These are phyloP conservation scores for Globisporangium parvum DNA, from an alignment of 352 stramenopile genomes.

Conservation along the genomic window DNA sequence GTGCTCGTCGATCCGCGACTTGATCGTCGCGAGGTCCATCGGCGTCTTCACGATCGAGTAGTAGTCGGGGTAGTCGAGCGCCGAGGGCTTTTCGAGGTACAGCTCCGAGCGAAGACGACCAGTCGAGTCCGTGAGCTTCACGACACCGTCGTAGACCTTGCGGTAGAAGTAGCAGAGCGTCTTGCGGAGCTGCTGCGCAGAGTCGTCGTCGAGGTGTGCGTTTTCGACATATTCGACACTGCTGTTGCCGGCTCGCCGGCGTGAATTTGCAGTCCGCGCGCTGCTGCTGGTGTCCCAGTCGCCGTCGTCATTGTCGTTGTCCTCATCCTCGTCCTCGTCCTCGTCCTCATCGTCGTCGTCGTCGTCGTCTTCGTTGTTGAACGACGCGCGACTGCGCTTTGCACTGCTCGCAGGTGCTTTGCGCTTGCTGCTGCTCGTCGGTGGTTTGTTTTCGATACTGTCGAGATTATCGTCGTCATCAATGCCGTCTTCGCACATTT, in stretches of 20 bases:
- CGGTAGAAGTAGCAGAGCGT: constrained; percentile 77
- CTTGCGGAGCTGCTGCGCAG: constrained; percentile 65
- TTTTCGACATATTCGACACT: constrained; percentile 9
- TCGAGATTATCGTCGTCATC: constrained; percentile 30
- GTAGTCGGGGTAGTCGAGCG: constrained; percentile 85
- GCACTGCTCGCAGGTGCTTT: constrained; percentile 16
- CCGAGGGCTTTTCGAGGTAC: constrained; percentile 78
- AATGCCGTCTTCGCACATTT: constrained; percentile 83
- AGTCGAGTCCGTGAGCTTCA: constrained; percentile 67
- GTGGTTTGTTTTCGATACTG: background rate
- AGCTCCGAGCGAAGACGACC: constrained; percentile 63
- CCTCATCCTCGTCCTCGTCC: constrained; percentile 6
- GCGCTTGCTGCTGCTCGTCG: constrained; percentile 13
- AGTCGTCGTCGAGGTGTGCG: constrained; percentile 9
- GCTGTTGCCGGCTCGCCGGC: background rate
- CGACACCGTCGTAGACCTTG: constrained; percentile 78
- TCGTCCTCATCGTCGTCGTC: constrained; percentile 4
- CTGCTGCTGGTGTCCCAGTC: too few species aligned
- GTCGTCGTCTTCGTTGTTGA: background rate
- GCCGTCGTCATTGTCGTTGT: too few species aligned
- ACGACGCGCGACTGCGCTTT: constrained; percentile 28
- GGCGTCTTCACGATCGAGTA: constrained; percentile 83
- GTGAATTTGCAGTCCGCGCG: too few species aligned
- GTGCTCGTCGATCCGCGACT: constrained; percentile 62
- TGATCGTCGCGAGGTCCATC: constrained; percentile 88